A percentile compares a stretch with the other conserved stretches of the same genome.
Evolutionary conservation across 371 early-diverging fungal species (phyloP).

Genomic region (Dichotomocladium elegans): DNA sequence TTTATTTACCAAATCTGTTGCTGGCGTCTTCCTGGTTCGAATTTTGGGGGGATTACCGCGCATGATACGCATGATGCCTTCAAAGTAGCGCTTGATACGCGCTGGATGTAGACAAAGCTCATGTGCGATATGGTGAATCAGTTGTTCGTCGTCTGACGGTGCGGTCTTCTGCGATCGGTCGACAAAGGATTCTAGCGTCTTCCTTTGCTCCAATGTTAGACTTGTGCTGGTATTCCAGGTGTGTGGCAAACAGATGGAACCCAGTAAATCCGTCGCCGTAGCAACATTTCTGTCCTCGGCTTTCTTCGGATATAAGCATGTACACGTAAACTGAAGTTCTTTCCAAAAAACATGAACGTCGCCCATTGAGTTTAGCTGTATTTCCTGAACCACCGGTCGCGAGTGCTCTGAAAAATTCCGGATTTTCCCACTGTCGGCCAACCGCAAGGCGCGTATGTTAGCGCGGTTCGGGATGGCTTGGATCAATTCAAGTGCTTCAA

Average conservation of each 20-base stretch:
- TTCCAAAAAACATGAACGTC: slow-evolving; percentile 13
- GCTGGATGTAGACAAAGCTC: slow-evolving; percentile 4
- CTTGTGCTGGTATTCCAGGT: slow-evolving; percentile 9
- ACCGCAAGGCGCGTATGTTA: neutral
- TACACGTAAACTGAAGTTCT: slow-evolving; percentile 17
- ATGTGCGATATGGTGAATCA: slow-evolving; percentile 7
- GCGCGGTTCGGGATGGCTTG: neutral
- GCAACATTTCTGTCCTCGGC: too few species aligned
- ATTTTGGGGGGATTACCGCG: neutral
- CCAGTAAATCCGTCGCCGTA: neutral
- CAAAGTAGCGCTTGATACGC: slow-evolving; percentile 15
- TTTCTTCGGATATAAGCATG: too few species aligned
- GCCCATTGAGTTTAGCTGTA: neutral
- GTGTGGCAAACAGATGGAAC: slow-evolving; percentile 4
- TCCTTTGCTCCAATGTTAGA: slow-evolving; percentile 8
- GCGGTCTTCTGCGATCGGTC: slow-evolving; percentile 1
- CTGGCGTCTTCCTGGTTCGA: neutral
- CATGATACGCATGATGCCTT: slow-evolving; percentile 1
- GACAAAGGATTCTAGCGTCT: slow-evolving; percentile 6
- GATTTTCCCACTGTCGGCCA: slow-evolving; percentile 9
- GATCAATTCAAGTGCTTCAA: slow-evolving; percentile 12
- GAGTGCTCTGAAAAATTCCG: slow-evolving; percentile 3
- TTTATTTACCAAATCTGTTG: neutral
- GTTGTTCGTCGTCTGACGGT: slow-evolving; percentile 8
- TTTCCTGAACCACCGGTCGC: slow-evolving; percentile 7